Percentiles rank a stretch among this genome's conserved stretches.
These are phyloP conservation scores for Skeletonema grethae DNA, from an alignment of 108 stramenopile species.

Conservation along the genomic window DNA sequence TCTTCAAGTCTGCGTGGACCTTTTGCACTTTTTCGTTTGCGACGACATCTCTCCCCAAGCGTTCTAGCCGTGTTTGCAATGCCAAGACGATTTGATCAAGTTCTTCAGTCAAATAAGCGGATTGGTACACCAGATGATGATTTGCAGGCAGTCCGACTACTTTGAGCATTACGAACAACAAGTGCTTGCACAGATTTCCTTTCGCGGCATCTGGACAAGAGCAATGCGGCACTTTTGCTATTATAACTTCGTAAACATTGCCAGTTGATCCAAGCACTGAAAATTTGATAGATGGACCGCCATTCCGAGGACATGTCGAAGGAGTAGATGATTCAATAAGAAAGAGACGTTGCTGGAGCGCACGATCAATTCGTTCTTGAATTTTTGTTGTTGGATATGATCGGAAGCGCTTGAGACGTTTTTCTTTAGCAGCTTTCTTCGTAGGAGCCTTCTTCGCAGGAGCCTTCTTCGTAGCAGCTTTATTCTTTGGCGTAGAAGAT, in stretches of 20 bases:
- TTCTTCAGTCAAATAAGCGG: conserved; percentile 40
- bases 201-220: conserved; percentile 52
- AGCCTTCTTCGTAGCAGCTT: not conserved
- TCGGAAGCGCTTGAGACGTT: conserved; percentile 42
- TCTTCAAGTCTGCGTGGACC: conserved; percentile 17
- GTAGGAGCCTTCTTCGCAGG: not conserved
- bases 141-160: conserved; percentile 31
- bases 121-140: conserved; percentile 45
- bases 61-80: conserved; percentile 17
- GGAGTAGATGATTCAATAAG: conserved; percentile 13
- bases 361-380: conserved; percentile 44
- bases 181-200: conserved; percentile 58
- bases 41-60: conserved; percentile 30
- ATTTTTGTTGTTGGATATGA: conserved; percentile 9
- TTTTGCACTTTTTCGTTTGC: conserved; percentile 42
- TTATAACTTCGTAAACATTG: conserved; percentile 48
- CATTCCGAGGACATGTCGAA: not conserved
- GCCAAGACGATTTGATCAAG: conserved; percentile 40
- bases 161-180: conserved; percentile 54
- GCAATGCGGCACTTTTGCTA: conserved; percentile 34
- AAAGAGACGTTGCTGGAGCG: conserved; percentile 35
- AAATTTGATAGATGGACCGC: conserved; percentile 15
- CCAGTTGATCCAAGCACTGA: conserved; percentile 54
- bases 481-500: not conserved
- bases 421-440: conserved; percentile 17